Base-by-base conservation (phyloP, 371 early-diverging fungal genomes). In the Fennellomyces sp. region DNA sequence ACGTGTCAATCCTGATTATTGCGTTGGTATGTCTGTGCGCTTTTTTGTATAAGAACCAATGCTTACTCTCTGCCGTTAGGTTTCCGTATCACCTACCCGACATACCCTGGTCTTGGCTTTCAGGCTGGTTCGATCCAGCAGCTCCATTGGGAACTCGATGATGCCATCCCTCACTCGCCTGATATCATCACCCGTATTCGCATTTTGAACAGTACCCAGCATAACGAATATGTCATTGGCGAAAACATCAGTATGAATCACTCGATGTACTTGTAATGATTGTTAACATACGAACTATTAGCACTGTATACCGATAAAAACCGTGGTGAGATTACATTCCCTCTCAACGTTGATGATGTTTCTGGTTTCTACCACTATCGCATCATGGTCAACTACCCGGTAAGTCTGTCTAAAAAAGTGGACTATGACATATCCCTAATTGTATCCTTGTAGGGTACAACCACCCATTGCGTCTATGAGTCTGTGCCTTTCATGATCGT, bases 1-100 rank as follows among this genome's bases (percentile, higher is more conserved):
- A 28, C 80, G 80, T 41, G 66, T 71, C 12, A 80, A 80, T 26
- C 80, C 80, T 12, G 77, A 73, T 5, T 71, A 76, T 39, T 80
- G 80, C 45, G 53, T 57, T 26, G 80, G 80, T 63, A 64, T 10
- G 39, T 2, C 30, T 2, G 5, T 28, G 52, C 29, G 52, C 33
- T 28, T 12, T 6, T 33, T 10, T 33, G 35, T 6, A 10, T 12
- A 33, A n/a, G 5, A 2, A 6, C 4, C 31, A 28, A 30, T 33
- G 15, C 28, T 11, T 4, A 15, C 17, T 2, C 17, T 30, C 38
- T 7, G 23, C 17, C 5, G 13, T 31, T 30, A 68, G 69, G 69
- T 7, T 63, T 70, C 56, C 58, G 52, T 25, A 70, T 70, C 38
- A 66, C 66, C 17, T 63, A 65, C 38, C 70, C 70, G 6, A 61